Conservation (phyloP, 257 asterid genomes). For the Plantago ovata region DNA sequence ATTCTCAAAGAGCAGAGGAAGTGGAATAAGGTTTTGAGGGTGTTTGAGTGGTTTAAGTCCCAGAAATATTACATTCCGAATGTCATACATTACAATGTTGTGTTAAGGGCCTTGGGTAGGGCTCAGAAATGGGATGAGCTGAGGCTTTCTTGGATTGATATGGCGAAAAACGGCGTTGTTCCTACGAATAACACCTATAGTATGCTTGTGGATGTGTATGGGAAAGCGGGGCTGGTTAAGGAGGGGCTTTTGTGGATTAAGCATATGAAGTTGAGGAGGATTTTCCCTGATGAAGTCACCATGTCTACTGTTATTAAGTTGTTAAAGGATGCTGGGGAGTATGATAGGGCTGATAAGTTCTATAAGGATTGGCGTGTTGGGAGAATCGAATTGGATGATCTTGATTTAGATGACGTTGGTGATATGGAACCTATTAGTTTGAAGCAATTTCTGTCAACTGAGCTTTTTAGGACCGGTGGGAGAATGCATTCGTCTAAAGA, state of each 20-base stretch:
- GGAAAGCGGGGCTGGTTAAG: slow-evolving; percentile 82
- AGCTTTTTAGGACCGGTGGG: slow-evolving; percentile 80
- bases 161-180: slow-evolving; percentile 63
- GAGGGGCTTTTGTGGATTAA: slow-evolving; percentile 89
- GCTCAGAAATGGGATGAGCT: slow-evolving; percentile 89
- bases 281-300: slow-evolving; percentile 87
- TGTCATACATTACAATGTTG: slow-evolving; percentile 89
- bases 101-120: slow-evolving; percentile 74
- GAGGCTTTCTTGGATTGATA: slow-evolving; percentile 95
- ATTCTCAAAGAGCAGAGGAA: slow-evolving; percentile 80
- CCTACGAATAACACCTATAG: slow-evolving; percentile 83
- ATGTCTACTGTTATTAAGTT: slow-evolving; percentile 85
- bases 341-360: slow-evolving; percentile 62
- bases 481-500: slow-evolving; percentile 32
- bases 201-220: slow-evolving; percentile 96
- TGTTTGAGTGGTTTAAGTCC: slow-evolving; percentile 82
- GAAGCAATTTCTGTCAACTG: slow-evolving; percentile 71
- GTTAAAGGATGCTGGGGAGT: slow-evolving; percentile 79
- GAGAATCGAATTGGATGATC: slow-evolving; percentile 61
- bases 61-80: slow-evolving; percentile 71
- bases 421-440: slow-evolving; percentile 57
- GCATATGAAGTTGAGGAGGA: slow-evolving; percentile 80
- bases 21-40: slow-evolving; percentile 74
- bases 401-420: slow-evolving; percentile 54
- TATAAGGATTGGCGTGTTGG: slow-evolving; percentile 80